phyloP scores from a whole-genome alignment of 805 yeast species.

The Nakazawaea anatomiae region DNA sequence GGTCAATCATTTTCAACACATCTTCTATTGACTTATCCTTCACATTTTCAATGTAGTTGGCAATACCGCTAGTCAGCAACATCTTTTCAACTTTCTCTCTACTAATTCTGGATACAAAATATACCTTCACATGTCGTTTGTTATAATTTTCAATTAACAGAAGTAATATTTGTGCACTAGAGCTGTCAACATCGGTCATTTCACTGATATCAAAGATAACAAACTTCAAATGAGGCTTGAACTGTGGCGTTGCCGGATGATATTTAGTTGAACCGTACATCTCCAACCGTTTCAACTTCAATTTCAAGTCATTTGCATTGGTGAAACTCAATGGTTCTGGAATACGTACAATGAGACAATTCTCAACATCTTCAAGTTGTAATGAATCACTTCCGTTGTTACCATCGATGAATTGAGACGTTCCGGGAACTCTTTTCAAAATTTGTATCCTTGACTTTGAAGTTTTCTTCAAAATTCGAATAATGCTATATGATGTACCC shows the following conservation, averaged over 20 bases:
- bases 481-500: conserved; percentile 77
- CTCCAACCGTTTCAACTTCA: conserved; percentile 64
- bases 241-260: conserved; percentile 72
- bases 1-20: not conserved
- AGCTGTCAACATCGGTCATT: conserved; percentile 73
- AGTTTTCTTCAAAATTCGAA: conserved; percentile 75
- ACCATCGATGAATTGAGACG: conserved; percentile 56
- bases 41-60: not conserved
- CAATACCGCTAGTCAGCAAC: conserved; percentile 15
- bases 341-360: conserved; percentile 70
- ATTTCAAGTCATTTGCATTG: conserved; percentile 70
- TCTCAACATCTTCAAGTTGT: conserved; percentile 43
- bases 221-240: conserved; percentile 40
- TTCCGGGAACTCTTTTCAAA: conserved; percentile 57
- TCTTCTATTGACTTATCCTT: not conserved
- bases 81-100: conserved; percentile 16
- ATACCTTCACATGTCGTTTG: conserved; percentile 48
- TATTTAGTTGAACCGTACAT: conserved; percentile 65
- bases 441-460: conserved; percentile 82
- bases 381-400: conserved; percentile 39
- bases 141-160: conserved; percentile 56
- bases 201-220: conserved; percentile 78
- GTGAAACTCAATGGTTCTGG: conserved; percentile 90
- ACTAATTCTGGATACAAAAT: conserved; percentile 30
- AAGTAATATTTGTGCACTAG: conserved; percentile 67